phyloP scores from a whole-genome alignment of 2,329 filamentous ascomycete genomes.

The Aspergillus fumigatus region DNA sequence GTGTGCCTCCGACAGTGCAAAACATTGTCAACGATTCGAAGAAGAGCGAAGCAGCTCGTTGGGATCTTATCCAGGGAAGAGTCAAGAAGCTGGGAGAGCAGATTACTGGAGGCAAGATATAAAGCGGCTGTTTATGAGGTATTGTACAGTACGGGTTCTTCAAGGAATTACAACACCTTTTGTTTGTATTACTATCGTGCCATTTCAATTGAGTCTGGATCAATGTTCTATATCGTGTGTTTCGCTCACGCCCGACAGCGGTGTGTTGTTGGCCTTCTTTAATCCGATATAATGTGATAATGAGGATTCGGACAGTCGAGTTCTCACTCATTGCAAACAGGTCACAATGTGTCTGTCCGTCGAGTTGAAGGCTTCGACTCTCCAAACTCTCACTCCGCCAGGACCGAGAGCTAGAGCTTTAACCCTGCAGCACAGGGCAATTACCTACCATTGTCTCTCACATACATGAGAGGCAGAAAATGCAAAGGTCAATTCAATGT shows the following conservation, averaged over 20 bases:
- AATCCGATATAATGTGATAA: background rate
- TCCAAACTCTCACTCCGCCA: too few relatives aligned
- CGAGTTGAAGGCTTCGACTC: too few relatives aligned
- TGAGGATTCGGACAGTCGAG: background rate
- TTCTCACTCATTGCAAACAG: background rate
- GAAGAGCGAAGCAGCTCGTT: conserved; percentile 30
- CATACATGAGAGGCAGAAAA: too few relatives aligned
- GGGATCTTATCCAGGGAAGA: conserved; percentile 50
- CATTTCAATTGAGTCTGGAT: conserved; percentile 5
- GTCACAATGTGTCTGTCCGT: too few relatives aligned
- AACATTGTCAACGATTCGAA: conserved; percentile 25
- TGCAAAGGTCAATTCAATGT: background rate
- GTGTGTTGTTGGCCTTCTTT: background rate
- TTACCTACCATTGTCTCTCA: too few relatives aligned
- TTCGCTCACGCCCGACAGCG: background rate
- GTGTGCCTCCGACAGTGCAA: conserved; percentile 40
- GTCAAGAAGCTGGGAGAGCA: conserved; percentile 62
- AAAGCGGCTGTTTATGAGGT: conserved; percentile 14
- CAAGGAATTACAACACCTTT: conserved; percentile 2
- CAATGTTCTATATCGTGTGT: background rate
- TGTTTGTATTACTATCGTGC: conserved; percentile 7
- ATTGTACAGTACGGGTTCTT: conserved; percentile 19
- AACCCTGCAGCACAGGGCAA: too few relatives aligned
- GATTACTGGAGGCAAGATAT: conserved; percentile 63
- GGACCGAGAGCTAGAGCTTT: too few relatives aligned